phyloP scores from a whole-genome alignment of 2,329 filamentous ascomycete genomes.

The Verticillium nubilum region DNA sequence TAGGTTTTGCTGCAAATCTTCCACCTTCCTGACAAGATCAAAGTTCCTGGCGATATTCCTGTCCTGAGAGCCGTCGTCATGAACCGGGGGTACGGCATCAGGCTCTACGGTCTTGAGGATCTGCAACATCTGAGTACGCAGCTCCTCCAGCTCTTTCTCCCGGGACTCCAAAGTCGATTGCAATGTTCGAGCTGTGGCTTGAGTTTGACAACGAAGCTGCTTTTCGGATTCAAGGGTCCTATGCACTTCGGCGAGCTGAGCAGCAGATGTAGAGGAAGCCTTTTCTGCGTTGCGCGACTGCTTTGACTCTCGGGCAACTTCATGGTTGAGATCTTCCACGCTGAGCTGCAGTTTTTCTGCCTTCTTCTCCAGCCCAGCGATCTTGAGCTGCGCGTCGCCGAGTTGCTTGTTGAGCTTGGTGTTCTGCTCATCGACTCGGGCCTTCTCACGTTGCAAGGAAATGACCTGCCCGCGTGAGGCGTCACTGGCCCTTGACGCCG shows the following conservation, averaged over 20 bases:
- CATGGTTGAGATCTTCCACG: conserved; percentile 88
- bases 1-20: conserved; percentile 83
- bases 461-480: conserved; percentile 72
- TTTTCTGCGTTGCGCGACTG: conserved; percentile 87
- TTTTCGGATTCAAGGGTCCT: conserved; percentile 86
- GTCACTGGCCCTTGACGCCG: conserved; percentile 79
- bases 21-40: conserved; percentile 78
- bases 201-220: conserved; percentile 78
- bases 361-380: conserved; percentile 85
- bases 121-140: conserved; percentile 72
- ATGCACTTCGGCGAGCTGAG: conserved; percentile 84
- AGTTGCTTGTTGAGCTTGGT: conserved; percentile 76
- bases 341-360: conserved; percentile 86
- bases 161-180: conserved; percentile 74
- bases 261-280: conserved; percentile 69
- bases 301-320: conserved; percentile 85
- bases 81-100: conserved; percentile 59
- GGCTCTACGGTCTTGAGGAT: conserved; percentile 87
- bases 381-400: conserved; percentile 75
- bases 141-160: conserved; percentile 74
- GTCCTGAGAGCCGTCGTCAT: conserved; percentile 39
- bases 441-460: conserved; percentile 76
- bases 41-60: conserved; percentile 67
- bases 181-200: conserved; percentile 76
- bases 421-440: conserved; percentile 76